A percentile compares a stretch with the other conserved stretches of the same genome.
These are phyloP conservation scores for Gynandropsis gynandra DNA, from an alignment of 345 rosid genomes.

Conservation along the genomic window DNA sequence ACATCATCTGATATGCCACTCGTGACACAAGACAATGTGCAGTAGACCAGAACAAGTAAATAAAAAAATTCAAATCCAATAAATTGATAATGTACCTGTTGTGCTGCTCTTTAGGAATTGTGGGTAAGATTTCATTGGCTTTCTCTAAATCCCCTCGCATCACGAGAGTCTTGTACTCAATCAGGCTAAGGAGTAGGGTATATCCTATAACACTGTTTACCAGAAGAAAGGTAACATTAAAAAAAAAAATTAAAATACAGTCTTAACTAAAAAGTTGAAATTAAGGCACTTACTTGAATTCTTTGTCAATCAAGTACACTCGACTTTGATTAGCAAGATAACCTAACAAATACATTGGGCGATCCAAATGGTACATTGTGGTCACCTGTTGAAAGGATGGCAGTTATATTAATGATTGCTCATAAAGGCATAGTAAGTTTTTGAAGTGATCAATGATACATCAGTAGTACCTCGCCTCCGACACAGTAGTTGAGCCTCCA, in stretches of 20 bases:
- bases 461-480: slow-evolving; percentile 86
- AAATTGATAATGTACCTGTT: slow-evolving; percentile 45
- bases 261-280: slow-evolving; percentile 10
- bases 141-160: slow-evolving; percentile 88
- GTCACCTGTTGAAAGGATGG: slow-evolving; percentile 52
- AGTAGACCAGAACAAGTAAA: slow-evolving; percentile 4
- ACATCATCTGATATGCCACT: slow-evolving; percentile 12
- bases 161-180: slow-evolving; percentile 92
- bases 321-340: slow-evolving; percentile 98
- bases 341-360: slow-evolving; percentile 98
- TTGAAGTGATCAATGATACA: slow-evolving; percentile 11
- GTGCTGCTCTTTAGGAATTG: slow-evolving; percentile 81
- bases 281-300: slow-evolving; percentile 69
- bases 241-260: slow-evolving; percentile 3
- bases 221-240: slow-evolving; percentile 8
- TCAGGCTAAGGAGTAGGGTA: slow-evolving; percentile 76
- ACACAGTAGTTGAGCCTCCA: slow-evolving; percentile 99
- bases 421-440: slow-evolving; percentile 7
- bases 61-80: slow-evolving; percentile 7
- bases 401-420: slow-evolving; percentile 1
- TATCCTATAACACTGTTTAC: slow-evolving; percentile 68
- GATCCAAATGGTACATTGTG: slow-evolving; percentile 98
- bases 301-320: slow-evolving; percentile 95
- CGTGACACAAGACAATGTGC: slow-evolving; percentile 3
- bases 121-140: slow-evolving; percentile 72